A percentile compares a stretch with the other conserved stretches of the same genome.
Evolutionary conservation across 2,329 filamentous ascomycete genomes (phyloP).

Genomic region (Paracorniculantispora psalliotae): DNA sequence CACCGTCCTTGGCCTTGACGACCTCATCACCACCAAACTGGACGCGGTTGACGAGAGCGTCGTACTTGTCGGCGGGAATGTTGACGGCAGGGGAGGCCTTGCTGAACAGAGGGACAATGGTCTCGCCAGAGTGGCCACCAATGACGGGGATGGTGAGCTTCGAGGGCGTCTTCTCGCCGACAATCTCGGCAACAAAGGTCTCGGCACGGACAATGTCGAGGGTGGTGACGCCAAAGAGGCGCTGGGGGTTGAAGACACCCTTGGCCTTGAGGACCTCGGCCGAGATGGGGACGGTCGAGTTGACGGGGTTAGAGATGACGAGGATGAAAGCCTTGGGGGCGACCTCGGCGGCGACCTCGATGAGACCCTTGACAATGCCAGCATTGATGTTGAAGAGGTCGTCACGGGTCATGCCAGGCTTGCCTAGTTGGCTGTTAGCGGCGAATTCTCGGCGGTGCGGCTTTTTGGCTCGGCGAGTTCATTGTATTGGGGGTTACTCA

Average conservation of each 20-base stretch:
- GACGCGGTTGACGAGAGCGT: constrained; percentile 85
- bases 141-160: constrained; percentile 86
- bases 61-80: constrained; percentile 86
- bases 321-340: constrained; percentile 91
- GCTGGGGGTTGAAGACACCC: constrained; percentile 89
- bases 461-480: background rate
- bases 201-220: constrained; percentile 97
- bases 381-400: constrained; percentile 99
- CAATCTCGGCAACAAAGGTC: constrained; percentile 87
- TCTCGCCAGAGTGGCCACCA: constrained; percentile 95
- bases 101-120: constrained; percentile 96
- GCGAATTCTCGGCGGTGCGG: background rate
- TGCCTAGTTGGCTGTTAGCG: constrained; percentile 55
- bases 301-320: constrained; percentile 98
- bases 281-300: constrained; percentile 96
- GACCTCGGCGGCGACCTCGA: constrained; percentile 81
- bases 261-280: constrained; percentile 94
- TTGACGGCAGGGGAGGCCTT: constrained; percentile 73
- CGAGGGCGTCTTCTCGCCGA: constrained; percentile 74
- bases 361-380: constrained; percentile 90
- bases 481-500: constrained; percentile 43
- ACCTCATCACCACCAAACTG: constrained; percentile 98
- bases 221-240: constrained; percentile 96
- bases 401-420: constrained; percentile 98
- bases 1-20: constrained; percentile 89